Evolutionary conservation across 2,329 filamentous ascomycete species (phyloP).

Genomic region (Alternaria conjuncta): DNA sequence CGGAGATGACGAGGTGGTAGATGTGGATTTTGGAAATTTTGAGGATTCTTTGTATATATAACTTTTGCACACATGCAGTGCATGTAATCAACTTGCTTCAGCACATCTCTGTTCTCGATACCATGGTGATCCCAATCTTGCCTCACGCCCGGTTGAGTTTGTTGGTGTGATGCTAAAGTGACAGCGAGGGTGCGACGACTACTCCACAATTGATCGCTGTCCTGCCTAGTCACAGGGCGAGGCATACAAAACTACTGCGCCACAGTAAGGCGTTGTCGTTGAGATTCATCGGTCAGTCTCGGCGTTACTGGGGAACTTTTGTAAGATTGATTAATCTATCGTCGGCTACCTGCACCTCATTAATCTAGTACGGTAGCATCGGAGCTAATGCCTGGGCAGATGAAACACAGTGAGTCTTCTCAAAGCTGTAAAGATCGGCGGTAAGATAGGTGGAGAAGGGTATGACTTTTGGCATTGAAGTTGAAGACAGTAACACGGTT

Average conservation of each 20-base stretch:
- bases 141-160: not conserved
- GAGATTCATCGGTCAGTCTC: not conserved
- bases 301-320: not conserved
- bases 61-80: conserved; percentile 15
- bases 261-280: not conserved
- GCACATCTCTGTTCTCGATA: not conserved
- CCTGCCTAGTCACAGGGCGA: not conserved
- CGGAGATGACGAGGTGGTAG: not conserved
- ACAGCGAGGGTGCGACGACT: not conserved
- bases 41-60: conserved; percentile 31
- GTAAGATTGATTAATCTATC: not conserved
- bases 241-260: not conserved
- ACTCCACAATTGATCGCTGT: not conserved
- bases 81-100: conserved; percentile 15
- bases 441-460: not conserved
- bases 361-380: not conserved
- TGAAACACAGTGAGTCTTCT: not conserved
- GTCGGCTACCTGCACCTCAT: not conserved
- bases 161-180: not conserved
- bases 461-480: not conserved
- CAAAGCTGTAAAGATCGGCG: not conserved
- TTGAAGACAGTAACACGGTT: too few relatives aligned
- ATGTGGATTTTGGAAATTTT: conserved; percentile 2
- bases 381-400: not conserved
- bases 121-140: not conserved